Evolutionary conservation across 1,284 basidiomycete species (phyloP).

Genomic region (Ustilago hordei): DNA sequence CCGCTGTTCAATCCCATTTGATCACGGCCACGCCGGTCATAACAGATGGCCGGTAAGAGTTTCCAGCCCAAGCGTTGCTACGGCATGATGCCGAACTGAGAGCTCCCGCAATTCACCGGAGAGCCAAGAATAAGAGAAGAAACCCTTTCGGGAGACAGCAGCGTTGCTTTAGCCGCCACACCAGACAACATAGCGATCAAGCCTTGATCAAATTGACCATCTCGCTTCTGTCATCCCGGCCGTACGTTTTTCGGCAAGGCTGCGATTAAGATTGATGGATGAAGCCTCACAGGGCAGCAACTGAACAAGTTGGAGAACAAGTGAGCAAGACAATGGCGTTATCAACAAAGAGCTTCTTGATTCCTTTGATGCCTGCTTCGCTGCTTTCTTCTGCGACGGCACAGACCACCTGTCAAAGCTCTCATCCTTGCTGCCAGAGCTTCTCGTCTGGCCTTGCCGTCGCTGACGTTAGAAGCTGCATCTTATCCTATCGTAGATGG

Average conservation of each 20-base stretch:
- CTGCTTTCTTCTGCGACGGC: neutral
- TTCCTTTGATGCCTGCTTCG: neutral
- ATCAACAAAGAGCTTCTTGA: slow-evolving; percentile 2
- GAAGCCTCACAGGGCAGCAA: neutral
- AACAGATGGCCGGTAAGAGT: neutral
- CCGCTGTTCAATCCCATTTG: too few relatives aligned
- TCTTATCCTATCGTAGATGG: slow-evolving; percentile 5
- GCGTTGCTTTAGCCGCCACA: neutral
- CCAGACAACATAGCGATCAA: neutral
- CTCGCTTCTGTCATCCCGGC: neutral
- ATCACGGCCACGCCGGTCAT: neutral
- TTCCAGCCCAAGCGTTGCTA: neutral
- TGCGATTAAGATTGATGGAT: neutral
- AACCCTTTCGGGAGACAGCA: neutral
- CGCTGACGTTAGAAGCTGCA: neutral
- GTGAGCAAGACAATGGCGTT: neutral
- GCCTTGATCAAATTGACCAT: neutral
- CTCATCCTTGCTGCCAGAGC: slow-evolving; percentile 2
- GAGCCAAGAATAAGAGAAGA: neutral
- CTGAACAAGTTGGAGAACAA: neutral
- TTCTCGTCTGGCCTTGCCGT: neutral
- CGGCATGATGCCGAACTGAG: neutral
- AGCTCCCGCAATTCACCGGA: neutral
- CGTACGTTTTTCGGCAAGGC: neutral
- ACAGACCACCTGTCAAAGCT: slow-evolving; percentile 9